These are phyloP conservation scores for Peronospora belbahrii DNA, from an alignment of 352 stramenopile species.

Conservation along the genomic window DNA sequence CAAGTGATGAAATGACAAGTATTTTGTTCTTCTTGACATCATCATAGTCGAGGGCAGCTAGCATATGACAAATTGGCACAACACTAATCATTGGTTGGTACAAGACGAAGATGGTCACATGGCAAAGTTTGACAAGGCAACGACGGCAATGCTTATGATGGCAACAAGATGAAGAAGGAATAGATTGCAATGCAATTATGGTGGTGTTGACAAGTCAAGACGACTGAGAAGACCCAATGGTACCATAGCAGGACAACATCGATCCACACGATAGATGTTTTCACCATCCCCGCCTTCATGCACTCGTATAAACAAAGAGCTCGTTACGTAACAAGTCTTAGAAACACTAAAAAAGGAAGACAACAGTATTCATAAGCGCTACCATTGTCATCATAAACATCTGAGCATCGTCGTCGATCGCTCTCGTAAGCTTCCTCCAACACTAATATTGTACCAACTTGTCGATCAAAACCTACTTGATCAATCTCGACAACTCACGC, in stretches of 20 bases:
- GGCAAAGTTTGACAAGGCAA: too few species aligned
- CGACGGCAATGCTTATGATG: neutral
- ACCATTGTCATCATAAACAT: slow-evolving; percentile 5
- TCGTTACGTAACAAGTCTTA: neutral
- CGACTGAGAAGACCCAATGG: neutral
- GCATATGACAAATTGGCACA: too few species aligned
- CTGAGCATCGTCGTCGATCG: too few species aligned
- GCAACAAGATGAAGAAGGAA: slow-evolving; percentile 1
- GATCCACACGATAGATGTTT: too few species aligned
- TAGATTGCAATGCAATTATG: too few species aligned
- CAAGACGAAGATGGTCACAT: too few species aligned
- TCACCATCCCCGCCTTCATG: too few species aligned
- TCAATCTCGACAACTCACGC: slow-evolving; percentile 13
- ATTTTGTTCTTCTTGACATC: too few species aligned
- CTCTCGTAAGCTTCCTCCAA: slow-evolving; percentile 1
- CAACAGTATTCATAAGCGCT: slow-evolving; percentile 7
- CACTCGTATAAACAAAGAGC: neutral
- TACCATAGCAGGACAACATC: too few species aligned
- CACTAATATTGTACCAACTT: slow-evolving; percentile 17
- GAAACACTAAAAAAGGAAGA: slow-evolving; percentile 1
- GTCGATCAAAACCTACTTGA: slow-evolving; percentile 1
- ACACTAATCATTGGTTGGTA: too few species aligned
- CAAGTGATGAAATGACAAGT: too few species aligned
- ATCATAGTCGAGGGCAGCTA: too few species aligned
- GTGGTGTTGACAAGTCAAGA: neutral